Percentiles rank a stretch among this genome's conserved stretches.
phyloP scores from a whole-genome alignment of 192 early-diverging fungal species.

The Chytriomyces sp. region DNA sequence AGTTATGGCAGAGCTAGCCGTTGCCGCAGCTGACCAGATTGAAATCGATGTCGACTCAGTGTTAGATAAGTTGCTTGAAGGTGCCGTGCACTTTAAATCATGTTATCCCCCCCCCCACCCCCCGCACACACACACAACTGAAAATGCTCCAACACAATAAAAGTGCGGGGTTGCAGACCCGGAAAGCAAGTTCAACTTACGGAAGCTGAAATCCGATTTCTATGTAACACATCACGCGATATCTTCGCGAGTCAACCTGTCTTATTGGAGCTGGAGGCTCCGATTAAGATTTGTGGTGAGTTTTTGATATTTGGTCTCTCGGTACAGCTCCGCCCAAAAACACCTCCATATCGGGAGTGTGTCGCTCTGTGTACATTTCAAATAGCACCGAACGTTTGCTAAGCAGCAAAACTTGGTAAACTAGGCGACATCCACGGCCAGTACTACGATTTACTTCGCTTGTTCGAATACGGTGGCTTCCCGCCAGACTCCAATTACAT shows the following conservation, averaged over 20 bases:
- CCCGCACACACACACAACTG: not conserved
- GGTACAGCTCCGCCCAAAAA: not conserved
- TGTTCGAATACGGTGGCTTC: slow-evolving; percentile 96
- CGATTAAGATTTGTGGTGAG: slow-evolving; percentile 90
- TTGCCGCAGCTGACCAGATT: not conserved
- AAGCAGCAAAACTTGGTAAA: not conserved
- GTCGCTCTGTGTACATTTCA: no score
- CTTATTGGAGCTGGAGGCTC: slow-evolving; percentile 86
- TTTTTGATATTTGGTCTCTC: not conserved
- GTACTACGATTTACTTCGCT: slow-evolving; percentile 93
- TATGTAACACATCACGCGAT: slow-evolving; percentile 86
- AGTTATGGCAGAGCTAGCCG: no score
- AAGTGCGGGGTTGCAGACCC: slow-evolving; percentile 88
- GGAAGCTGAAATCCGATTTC: slow-evolving; percentile 86
- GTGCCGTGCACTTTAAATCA: slow-evolving; percentile 48
- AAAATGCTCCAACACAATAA: not conserved
- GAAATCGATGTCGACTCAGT: slow-evolving; percentile 74
- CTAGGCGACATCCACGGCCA: slow-evolving; percentile 90
- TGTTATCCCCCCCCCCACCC: not conserved
- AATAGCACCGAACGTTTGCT: no score
- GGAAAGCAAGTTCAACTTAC: slow-evolving; percentile 90
- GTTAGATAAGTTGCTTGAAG: slow-evolving; percentile 83
- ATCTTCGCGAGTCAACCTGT: slow-evolving; percentile 90
- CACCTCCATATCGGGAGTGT: no score
- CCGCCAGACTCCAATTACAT: slow-evolving; percentile 96